A percentile compares a stretch with the other conserved stretches of the same genome.
Conservation (phyloP, 2,329 filamentous ascomycete genomes). For the Beauveria varroae region DNA sequence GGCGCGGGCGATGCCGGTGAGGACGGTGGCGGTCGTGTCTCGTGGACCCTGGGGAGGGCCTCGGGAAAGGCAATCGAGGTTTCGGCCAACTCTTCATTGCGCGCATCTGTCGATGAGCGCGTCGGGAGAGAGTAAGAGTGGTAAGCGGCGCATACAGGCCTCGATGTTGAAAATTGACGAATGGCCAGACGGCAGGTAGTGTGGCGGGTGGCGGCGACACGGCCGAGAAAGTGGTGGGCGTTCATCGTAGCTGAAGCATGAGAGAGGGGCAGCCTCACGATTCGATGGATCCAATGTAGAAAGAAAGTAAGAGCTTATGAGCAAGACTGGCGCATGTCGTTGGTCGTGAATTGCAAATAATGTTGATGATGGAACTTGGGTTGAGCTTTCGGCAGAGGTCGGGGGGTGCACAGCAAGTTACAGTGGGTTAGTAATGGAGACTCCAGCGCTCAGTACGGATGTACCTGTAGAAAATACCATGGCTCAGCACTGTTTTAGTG, state of each 20-base stretch:
- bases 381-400: background rate
- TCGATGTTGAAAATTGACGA: slow-evolving; percentile 35
- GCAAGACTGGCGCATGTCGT: background rate
- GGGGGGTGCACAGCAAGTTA: background rate
- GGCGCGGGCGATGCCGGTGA: slow-evolving; percentile 15
- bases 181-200: slow-evolving; percentile 29
- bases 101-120: slow-evolving; percentile 31
- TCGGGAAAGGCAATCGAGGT: slow-evolving; percentile 40
- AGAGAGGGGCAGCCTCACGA: slow-evolving; percentile 13
- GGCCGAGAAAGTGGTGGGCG: slow-evolving; percentile 31
- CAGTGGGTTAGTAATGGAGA: slow-evolving; percentile 7
- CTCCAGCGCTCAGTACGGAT: background rate
- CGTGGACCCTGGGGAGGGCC: slow-evolving; percentile 41
- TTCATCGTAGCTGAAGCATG: slow-evolving; percentile 31
- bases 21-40: slow-evolving; percentile 39
- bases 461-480: background rate
- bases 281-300: background rate
- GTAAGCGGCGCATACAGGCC: slow-evolving; percentile 31
- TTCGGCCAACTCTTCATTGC: slow-evolving; percentile 37
- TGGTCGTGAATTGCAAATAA: background rate
- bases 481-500: background rate
- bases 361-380: slow-evolving; percentile 3
- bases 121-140: slow-evolving; percentile 45
- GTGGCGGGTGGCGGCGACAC: slow-evolving; percentile 32
- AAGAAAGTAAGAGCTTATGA: background rate